Base-by-base conservation (phyloP, 225 moss, liverwort and hornwort genomes). In the Anthoceros angustus region DNA sequence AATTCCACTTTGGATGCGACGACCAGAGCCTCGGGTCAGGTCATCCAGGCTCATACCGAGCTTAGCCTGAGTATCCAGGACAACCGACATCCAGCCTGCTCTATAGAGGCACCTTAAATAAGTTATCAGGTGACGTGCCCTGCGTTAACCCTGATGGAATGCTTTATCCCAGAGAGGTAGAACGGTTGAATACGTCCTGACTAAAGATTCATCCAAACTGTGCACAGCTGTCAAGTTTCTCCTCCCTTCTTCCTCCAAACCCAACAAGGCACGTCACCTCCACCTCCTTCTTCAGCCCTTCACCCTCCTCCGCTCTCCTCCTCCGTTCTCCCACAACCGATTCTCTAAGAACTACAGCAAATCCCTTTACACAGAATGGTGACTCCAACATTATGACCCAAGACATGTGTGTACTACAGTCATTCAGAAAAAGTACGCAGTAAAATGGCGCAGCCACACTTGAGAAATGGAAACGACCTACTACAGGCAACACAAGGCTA, bases 11-110 rank as follows among this genome's bases (percentile, higher is more conserved):
- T 95, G 95, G 66, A 95, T 88, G 61, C 94, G 94, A 72, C 95
- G 95, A 15, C 77, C 76, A 42, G 70, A 74, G 69, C 86, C 87
- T 61, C 95, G 82, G 39, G 95, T 77, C 46, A 95, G 77, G 72
- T 95, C 95, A 81, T 95, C 95, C 69, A 95, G 80, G 84, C 95
- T 95, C 95, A 95, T 95, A 64, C 95, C 90, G 75, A 95, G 84
- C 75, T 95, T 91, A 63, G 88, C 91, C 76, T 95, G 95, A 6
- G 91, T 95, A 86, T 95, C 95, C 73, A 95, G 76, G 70, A 81
- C 88, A 63, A 76, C 77, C 85, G 95, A 95, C 95, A 95, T 95
- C 73, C 75, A 82, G 62, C 67, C 74, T 67, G 66, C 67, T 62
- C 69, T 66, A 2, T 38, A 11, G 66, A 55, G 64, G 66, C 70